Percentiles rank a stretch among this genome's conserved stretches.
Evolutionary conservation across 257 asterid genomes (phyloP).

Genomic region (Nicotiana obtusifolia): DNA sequence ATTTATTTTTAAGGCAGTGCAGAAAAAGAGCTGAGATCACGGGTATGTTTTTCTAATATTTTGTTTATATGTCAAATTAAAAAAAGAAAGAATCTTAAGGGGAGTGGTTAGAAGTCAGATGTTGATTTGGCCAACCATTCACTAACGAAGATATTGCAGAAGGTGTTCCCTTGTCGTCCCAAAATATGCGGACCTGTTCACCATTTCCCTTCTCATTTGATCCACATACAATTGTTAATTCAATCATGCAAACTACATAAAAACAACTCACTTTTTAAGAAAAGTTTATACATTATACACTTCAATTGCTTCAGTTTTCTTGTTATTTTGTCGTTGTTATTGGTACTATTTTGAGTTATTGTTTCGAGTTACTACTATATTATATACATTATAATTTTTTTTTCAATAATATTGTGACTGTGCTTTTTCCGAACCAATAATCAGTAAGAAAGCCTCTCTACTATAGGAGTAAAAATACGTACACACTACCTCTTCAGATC

Average conservation of each 20-base stretch:
- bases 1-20: too few relatives aligned
- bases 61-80: not conserved
- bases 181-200: not conserved
- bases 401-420: too few relatives aligned
- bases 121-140: constrained; percentile 22
- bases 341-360: too few relatives aligned
- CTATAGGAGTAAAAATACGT: too few relatives aligned
- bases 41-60: not conserved
- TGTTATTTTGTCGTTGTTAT: too few relatives aligned
- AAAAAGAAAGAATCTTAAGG: constrained; percentile 8
- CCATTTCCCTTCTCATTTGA: not conserved
- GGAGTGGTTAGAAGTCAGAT: constrained; percentile 25
- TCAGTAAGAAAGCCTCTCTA: too few relatives aligned
- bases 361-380: too few relatives aligned
- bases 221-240: not conserved
- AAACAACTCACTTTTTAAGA: not conserved
- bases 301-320: too few relatives aligned
- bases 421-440: too few relatives aligned
- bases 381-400: too few relatives aligned
- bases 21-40: too few relatives aligned
- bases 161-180: constrained; percentile 11
- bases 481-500: too few relatives aligned
- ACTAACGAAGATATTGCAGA: constrained; percentile 6
- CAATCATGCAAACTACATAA: not conserved
- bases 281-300: not conserved